Conservation (phyloP, 148 eudicot species). For the Heliamphora exappendiculata region DNA sequence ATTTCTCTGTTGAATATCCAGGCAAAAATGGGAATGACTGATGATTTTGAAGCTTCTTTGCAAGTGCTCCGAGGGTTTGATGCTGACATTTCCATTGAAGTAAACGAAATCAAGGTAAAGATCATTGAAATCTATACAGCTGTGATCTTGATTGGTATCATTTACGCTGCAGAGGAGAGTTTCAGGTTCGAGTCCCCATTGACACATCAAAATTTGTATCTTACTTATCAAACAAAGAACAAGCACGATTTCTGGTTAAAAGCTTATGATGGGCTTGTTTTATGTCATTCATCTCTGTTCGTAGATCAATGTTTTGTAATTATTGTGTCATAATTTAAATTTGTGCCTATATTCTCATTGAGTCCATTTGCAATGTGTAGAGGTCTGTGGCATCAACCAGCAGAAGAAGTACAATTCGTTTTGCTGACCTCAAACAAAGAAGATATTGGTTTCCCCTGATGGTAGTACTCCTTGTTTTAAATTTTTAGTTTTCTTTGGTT, state of each 20-base stretch:
- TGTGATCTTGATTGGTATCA: background rate
- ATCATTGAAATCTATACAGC: background rate
- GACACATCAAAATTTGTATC: background rate
- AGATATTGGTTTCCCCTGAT: slow-evolving; percentile 95
- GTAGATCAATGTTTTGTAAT: background rate
- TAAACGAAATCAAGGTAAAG: slow-evolving; percentile 84
- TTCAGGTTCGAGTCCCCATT: background rate
- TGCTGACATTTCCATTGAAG: slow-evolving; percentile 74
- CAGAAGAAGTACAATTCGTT: slow-evolving; percentile 67
- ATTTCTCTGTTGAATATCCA: slow-evolving; percentile 15
- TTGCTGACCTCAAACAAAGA: slow-evolving; percentile 66
- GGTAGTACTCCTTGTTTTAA: slow-evolving; percentile 35
- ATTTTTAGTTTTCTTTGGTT: background rate
- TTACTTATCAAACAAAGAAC: background rate
- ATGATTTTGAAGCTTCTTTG: slow-evolving; percentile 88
- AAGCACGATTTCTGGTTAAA: background rate
- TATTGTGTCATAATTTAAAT: background rate
- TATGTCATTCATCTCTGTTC: background rate
- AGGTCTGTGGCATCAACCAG: slow-evolving; percentile 76
- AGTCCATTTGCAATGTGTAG: slow-evolving; percentile 30
- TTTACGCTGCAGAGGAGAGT: background rate
- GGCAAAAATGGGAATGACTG: slow-evolving; percentile 96
- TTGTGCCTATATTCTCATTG: slow-evolving; percentile 27
- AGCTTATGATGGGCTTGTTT: background rate
- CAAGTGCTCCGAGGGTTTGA: slow-evolving; percentile 98